A percentile compares a stretch with the other conserved stretches of the same genome.
Evolutionary conservation across 495 filamentous ascomycete species (phyloP).

Genomic region (Penicillium ucsense): DNA sequence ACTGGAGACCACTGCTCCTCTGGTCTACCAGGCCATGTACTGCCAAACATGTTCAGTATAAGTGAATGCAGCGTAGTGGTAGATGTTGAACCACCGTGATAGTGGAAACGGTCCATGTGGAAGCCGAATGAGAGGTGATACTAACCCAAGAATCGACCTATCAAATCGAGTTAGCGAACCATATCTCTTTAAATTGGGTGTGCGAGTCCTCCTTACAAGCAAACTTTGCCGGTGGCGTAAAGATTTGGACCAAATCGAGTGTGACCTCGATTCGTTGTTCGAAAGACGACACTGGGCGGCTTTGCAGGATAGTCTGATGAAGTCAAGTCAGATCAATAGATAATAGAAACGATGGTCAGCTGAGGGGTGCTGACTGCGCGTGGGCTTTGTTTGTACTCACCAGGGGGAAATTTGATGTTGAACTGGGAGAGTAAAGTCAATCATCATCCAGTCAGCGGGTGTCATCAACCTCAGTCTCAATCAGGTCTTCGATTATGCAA

Average conservation of each 20-base stretch:
- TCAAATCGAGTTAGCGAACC: constrained; percentile 7
- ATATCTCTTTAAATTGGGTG: background rate
- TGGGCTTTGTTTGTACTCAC: constrained; percentile 2
- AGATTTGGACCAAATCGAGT: constrained; percentile 97
- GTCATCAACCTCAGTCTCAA: too few species aligned
- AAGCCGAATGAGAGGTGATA: too few species aligned
- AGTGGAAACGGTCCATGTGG: too few species aligned
- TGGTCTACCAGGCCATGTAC: constrained; percentile 84
- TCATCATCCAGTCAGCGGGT: background rate
- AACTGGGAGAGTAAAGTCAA: constrained; percentile 15
- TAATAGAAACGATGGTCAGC: too few species aligned
- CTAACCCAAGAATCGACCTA: constrained; percentile 86
- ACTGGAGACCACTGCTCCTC: constrained; percentile 95
- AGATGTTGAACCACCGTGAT: too few species aligned
- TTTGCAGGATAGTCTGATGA: constrained; percentile 77
- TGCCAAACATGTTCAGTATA: constrained; percentile 20
- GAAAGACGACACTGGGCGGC: constrained; percentile 62
- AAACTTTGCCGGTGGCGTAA: constrained; percentile 83
- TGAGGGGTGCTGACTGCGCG: too few species aligned
- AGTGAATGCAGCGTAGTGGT: too few species aligned
- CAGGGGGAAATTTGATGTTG: constrained; percentile 24
- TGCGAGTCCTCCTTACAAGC: constrained; percentile 50
- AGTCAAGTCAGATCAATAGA: background rate
- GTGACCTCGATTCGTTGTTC: constrained; percentile 78
- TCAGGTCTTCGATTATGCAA: too few species aligned